Percentiles rank a stretch among this genome's conserved stretches.
phyloP scores from a whole-genome alignment of 2,329 filamentous ascomycete genomes.

The Stenocarpella maydis region DNA sequence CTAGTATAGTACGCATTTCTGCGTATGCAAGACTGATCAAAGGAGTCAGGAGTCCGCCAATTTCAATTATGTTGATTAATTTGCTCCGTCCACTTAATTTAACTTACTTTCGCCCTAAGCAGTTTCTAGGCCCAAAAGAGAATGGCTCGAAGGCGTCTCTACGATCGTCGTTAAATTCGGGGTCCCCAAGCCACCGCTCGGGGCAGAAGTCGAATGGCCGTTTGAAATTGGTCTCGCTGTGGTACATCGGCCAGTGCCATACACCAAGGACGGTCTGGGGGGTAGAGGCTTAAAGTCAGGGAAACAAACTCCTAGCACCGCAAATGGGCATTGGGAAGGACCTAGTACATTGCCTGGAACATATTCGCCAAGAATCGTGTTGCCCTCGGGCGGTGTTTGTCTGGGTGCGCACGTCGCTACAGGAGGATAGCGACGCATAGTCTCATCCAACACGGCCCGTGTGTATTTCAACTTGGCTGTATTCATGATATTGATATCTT shows the following conservation, averaged over 20 bases:
- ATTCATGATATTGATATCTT: constrained; percentile 48
- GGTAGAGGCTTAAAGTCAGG: neutral
- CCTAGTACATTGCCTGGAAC: constrained; percentile 32
- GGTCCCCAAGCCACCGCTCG: constrained; percentile 45
- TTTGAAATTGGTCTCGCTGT: constrained; percentile 46
- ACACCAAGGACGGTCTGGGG: constrained; percentile 38
- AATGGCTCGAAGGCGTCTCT: constrained; percentile 49
- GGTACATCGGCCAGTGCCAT: constrained; percentile 45
- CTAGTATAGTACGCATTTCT: constrained; percentile 57
- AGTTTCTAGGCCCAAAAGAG: constrained; percentile 49
- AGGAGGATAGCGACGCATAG: constrained; percentile 49
- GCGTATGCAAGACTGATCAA: constrained; percentile 49
- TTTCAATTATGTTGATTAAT: neutral
- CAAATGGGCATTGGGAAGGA: neutral
- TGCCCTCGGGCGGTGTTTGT: constrained; percentile 33
- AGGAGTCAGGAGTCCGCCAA: neutral
- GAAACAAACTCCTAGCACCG: no score
- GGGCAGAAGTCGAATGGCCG: constrained; percentile 45
- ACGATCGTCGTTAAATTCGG: constrained; percentile 41
- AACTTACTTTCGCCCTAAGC: constrained; percentile 48
- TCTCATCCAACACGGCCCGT: constrained; percentile 49
- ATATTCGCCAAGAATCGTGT: constrained; percentile 34
- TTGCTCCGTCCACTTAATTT: no score
- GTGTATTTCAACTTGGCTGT: constrained; percentile 46
- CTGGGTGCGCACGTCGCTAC: constrained; percentile 35